Percentiles rank a stretch among this genome's conserved stretches.
These are phyloP conservation scores for Caloboletus firmus DNA, from an alignment of 1,284 basidiomycete genomes.

Conservation along the genomic window DNA sequence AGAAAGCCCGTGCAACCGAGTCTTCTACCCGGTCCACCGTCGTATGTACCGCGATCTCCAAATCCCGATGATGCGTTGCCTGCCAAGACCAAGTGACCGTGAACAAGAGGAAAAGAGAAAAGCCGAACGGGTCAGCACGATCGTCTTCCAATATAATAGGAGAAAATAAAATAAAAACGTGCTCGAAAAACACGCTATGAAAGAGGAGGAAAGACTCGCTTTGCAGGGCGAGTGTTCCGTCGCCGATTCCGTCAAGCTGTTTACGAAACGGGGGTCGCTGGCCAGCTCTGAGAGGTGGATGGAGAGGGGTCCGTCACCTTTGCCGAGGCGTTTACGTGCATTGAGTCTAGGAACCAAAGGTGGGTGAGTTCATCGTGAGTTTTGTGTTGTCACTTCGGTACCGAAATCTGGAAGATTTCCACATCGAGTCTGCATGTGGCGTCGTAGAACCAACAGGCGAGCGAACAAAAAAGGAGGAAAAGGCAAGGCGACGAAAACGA, in stretches of 20 bases:
- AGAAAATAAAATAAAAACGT: no score
- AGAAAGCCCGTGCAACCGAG: not conserved
- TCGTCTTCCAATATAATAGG: not conserved
- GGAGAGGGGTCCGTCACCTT: not conserved
- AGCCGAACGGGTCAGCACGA: not conserved
- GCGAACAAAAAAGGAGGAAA: no score
- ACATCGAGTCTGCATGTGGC: not conserved
- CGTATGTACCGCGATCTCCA: slow-evolving; percentile 17
- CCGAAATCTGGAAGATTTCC: no score
- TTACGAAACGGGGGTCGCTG: slow-evolving; percentile 9
- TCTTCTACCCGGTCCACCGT: slow-evolving; percentile 3
- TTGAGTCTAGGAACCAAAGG: slow-evolving; percentile 12
- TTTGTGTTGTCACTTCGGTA: not conserved
- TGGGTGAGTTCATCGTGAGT: not conserved
- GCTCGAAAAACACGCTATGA: no score
- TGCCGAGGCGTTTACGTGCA: slow-evolving; percentile 10
- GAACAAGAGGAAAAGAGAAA: not conserved
- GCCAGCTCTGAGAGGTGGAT: slow-evolving; percentile 13
- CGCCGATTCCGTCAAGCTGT: slow-evolving; percentile 2
- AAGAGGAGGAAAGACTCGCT: not conserved
- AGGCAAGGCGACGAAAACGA: not conserved
- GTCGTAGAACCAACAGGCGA: not conserved
- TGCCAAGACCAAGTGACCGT: not conserved
- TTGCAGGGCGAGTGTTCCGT: not conserved
- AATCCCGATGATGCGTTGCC: not conserved